Evolutionary conservation across 2,329 filamentous ascomycete species (phyloP).

Genomic region (Raffaelea ambrosiae): DNA sequence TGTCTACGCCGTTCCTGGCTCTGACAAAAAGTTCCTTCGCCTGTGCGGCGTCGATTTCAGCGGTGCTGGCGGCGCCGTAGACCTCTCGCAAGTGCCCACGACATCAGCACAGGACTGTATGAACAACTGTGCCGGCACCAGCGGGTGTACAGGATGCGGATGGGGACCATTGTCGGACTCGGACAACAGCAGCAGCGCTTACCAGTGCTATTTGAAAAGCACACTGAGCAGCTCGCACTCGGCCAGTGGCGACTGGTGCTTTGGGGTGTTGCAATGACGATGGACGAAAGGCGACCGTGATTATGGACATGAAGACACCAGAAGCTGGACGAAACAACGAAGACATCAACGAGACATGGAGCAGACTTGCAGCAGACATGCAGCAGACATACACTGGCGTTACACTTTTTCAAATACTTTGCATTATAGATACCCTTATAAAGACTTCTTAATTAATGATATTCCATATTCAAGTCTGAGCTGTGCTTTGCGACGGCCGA

Average conservation of each 20-base stretch:
- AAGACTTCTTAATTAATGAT: too few relatives aligned
- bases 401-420: too few relatives aligned
- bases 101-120: constrained; percentile 29
- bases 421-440: too few relatives aligned
- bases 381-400: too few relatives aligned
- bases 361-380: too few relatives aligned
- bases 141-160: constrained; percentile 25
- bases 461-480: too few relatives aligned
- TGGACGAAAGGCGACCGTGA: background rate
- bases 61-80: constrained; percentile 22
- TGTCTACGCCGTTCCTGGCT: constrained; percentile 30
- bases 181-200: constrained; percentile 15
- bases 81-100: constrained; percentile 20
- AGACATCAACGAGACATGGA: background rate
- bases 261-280: constrained; percentile 22
- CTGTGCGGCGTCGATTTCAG: constrained; percentile 38
- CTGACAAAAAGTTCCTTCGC: constrained; percentile 31
- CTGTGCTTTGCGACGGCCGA: too few relatives aligned
- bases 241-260: constrained; percentile 25
- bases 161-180: constrained; percentile 24
- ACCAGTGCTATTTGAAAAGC: constrained; percentile 29
- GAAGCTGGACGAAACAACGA: background rate
- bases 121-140: constrained; percentile 26
- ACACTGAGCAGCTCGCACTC: constrained; percentile 20
- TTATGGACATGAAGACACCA: too few relatives aligned